phyloP scores from a whole-genome alignment of 164 flowering plant genomes.

The Aristolochia fimbriata region DNA sequence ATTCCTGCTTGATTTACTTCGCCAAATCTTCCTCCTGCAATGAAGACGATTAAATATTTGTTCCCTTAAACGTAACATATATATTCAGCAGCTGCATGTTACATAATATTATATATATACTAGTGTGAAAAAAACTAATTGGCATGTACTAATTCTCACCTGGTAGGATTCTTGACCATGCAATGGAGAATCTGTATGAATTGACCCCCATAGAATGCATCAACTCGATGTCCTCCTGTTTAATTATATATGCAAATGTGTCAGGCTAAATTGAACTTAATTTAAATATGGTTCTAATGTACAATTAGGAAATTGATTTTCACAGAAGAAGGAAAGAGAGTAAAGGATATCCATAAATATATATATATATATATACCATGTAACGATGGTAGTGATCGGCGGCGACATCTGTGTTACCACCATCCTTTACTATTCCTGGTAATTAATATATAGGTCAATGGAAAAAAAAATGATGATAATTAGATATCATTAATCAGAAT shows the following conservation, averaged over 20 bases:
- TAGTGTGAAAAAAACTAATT: background rate
- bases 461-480: background rate
- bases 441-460: background rate
- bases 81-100: too few species aligned
- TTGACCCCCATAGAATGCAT: constrained; percentile 51
- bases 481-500: too few species aligned
- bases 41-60: background rate
- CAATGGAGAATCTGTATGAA: constrained; percentile 55
- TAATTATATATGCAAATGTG: too few species aligned
- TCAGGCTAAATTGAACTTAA: too few species aligned
- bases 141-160: constrained; percentile 16
- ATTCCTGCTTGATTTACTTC: constrained; percentile 37
- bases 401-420: constrained; percentile 1
- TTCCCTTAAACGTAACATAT: too few species aligned
- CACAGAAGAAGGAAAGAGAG: background rate
- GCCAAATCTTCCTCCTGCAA: constrained; percentile 48
- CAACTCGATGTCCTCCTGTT: constrained; percentile 26
- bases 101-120: too few species aligned
- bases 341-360: too few species aligned
- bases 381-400: constrained; percentile 4
- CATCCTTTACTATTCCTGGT: constrained; percentile 3
- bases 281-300: too few species aligned
- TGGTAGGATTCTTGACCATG: constrained; percentile 64
- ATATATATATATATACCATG: too few species aligned
- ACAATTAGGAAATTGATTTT: too few species aligned